Evolutionary conservation across 2,329 filamentous ascomycete species (phyloP), one percentile per base, ranked within the genome.

Genomic region (Neofusicoccum kwambonambiense): DNA sequence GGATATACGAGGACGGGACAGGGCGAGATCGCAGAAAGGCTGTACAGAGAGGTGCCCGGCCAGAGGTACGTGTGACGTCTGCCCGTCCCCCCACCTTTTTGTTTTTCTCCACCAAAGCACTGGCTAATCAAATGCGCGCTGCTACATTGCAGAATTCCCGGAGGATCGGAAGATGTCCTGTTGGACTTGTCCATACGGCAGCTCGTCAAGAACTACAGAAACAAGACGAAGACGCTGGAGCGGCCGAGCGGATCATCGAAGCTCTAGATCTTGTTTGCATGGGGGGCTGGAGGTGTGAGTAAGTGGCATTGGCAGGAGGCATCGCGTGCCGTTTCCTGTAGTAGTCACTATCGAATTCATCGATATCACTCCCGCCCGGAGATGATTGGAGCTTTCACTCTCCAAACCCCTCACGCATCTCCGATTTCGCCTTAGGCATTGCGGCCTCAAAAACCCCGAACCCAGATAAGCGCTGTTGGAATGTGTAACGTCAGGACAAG

Each of bases 91-190:
- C 27, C 22, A 27, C 31, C 27, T 17, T 31, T 37, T 9, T n/a
- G 11, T 22, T 27, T 5, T 34, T 9, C 11, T 34, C 12, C 11
- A 35, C 35, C 12, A 2, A 13, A 52, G 6, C 27, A 15, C 17
- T 31, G 45, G 27, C 60, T 52, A 17, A 52, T 11, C 13, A 11
- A 8, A 11, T n/a, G 27, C 27, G 27, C 27, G 27, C 58, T 31
- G 31, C n/a, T 7, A 15, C 8, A 11, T 19, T 35, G 22, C 64
- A 78, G 85, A 44, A 87, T 90, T 50, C 87, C 88, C 0, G 89
- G 89, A 58, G 89, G 90, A 1, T 88, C 85, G 5, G 90, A 92
- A 73, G 90, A 92, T 73, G 89, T 92, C 1, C 81, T 92, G 78
- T 78, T 91, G 11, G 89, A 92, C 76, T 77, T 92, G 45, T 86